phyloP scores from a whole-genome alignment of 208 protist genomes.

The Strigomonas oncopelti region DNA sequence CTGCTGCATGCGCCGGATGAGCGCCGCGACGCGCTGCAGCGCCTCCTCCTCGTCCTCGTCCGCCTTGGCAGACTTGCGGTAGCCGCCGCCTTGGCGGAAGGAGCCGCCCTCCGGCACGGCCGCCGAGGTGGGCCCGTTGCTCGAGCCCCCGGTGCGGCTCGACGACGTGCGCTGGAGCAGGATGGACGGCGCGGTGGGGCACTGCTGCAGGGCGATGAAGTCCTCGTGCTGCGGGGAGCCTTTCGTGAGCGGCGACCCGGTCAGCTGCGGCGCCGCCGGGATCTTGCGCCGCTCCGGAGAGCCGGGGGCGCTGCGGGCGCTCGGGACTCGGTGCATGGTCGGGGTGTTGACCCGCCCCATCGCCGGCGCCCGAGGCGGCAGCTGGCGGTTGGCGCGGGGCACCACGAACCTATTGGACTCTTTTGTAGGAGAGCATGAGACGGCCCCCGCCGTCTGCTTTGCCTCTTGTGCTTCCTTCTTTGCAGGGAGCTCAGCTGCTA shows the following conservation, averaged over 20 bases:
- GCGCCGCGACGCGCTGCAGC: not conserved
- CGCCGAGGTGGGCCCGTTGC: not conserved
- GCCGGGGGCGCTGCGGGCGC: too few relatives aligned
- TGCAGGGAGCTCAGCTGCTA: too few relatives aligned
- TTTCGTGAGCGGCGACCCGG: not conserved
- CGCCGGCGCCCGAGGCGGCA: too few relatives aligned
- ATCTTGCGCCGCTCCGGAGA: not conserved
- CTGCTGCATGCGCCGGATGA: slow-evolving; percentile 8
- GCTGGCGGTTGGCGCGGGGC: too few relatives aligned
- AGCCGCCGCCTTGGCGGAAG: slow-evolving; percentile 7
- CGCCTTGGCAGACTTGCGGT: slow-evolving; percentile 8
- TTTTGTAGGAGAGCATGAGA: not conserved
- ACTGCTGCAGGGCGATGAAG: not conserved
- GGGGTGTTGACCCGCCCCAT: not conserved
- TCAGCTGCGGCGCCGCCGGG: not conserved
- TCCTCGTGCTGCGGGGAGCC: not conserved
- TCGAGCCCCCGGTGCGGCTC: slow-evolving; percentile 5
- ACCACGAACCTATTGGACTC: not conserved
- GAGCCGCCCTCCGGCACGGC: not conserved
- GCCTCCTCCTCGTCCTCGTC: slow-evolving; percentile 6
- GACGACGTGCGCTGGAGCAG: slow-evolving; percentile 1
- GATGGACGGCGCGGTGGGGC: not conserved
- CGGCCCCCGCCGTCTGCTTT: too few relatives aligned
- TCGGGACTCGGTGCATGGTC: not conserved
- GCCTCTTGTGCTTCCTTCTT: too few relatives aligned